A percentile compares a stretch with the other conserved stretches of the same genome.
Evolutionary conservation across 139 green algal species (phyloP).

Genomic region (Tetradesmus lagerheimii): DNA sequence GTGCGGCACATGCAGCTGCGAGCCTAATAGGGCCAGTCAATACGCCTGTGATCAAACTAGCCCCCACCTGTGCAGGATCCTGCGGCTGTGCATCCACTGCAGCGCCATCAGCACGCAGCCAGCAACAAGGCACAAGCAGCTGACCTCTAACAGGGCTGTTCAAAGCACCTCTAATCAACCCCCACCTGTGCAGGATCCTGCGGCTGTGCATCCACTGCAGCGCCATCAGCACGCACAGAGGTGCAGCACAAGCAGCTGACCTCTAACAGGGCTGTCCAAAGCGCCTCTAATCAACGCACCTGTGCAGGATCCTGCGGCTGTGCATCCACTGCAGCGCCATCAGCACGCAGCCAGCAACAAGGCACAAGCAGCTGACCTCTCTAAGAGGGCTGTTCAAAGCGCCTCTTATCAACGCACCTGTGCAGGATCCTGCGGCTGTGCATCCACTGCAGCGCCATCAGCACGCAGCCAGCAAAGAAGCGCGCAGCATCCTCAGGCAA

Average conservation of each 20-base stretch:
- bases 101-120: slow-evolving; percentile 6
- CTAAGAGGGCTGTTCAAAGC: too few species aligned
- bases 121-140: too few species aligned
- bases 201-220: slow-evolving; percentile 28
- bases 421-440: slow-evolving; percentile 33
- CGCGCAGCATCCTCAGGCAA: slow-evolving; percentile 16
- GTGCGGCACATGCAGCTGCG: too few species aligned
- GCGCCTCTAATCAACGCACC: background rate
- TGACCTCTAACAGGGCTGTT: too few species aligned
- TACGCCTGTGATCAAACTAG: background rate
- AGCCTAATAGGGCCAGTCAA: too few species aligned
- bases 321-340: slow-evolving; percentile 37
- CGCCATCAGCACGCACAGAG: slow-evolving; percentile 4
- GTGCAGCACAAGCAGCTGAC: too few species aligned
- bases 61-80: slow-evolving; percentile 43
- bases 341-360: background rate
- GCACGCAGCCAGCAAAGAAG: slow-evolving; percentile 30
- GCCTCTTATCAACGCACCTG: background rate
- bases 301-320: slow-evolving; percentile 34
- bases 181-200: slow-evolving; percentile 40
- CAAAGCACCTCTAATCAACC: background rate
- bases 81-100: slow-evolving; percentile 22
- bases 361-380: too few species aligned
- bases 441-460: slow-evolving; percentile 33
- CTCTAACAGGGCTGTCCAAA: too few species aligned